A percentile compares a stretch with the other conserved stretches of the same genome.
These are phyloP conservation scores for Xylaria arbuscula DNA, from an alignment of 2,329 filamentous ascomycete species.

Conservation along the genomic window DNA sequence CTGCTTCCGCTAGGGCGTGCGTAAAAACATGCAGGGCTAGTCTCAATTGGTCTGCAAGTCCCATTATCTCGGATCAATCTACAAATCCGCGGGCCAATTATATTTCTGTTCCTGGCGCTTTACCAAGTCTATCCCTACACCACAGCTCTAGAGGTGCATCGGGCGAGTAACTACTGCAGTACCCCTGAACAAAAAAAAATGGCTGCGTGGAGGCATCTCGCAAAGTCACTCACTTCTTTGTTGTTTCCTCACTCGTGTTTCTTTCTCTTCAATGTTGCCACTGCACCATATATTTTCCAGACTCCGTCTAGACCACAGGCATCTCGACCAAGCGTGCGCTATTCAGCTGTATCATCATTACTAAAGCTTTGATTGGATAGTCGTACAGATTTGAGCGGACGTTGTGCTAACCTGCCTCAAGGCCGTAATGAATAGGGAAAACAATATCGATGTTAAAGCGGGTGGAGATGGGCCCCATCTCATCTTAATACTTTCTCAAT, in stretches of 20 bases:
- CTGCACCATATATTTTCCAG: neutral
- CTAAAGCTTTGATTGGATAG: neutral
- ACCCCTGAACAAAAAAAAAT: conserved; percentile 35
- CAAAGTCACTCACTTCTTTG: conserved; percentile 7
- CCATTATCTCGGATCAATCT: conserved; percentile 42
- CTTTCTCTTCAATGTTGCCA: conserved; percentile 1
- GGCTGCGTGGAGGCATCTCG: conserved; percentile 13
- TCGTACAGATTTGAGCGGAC: neutral
- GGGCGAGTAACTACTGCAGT: conserved; percentile 13
- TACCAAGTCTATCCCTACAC: conserved; percentile 37
- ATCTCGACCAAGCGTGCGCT: neutral
- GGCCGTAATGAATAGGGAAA: conserved; percentile 5
- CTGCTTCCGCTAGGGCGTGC: neutral
- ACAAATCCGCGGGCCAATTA: conserved; percentile 47
- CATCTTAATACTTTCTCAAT: conserved; percentile 19
- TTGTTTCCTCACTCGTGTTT: neutral
- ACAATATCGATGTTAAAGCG: conserved; percentile 14
- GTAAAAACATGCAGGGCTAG: conserved; percentile 24
- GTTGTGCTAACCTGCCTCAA: conserved; percentile 1
- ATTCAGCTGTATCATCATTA: neutral
- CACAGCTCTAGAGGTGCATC: conserved; percentile 14
- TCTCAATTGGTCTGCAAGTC: conserved; percentile 33
- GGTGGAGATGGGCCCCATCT: conserved; percentile 22
- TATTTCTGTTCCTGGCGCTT: conserved; percentile 48
- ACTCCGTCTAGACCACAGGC: neutral